Evolutionary conservation across 306 rosid species (phyloP).

Genomic region (Rosa chinensis): DNA sequence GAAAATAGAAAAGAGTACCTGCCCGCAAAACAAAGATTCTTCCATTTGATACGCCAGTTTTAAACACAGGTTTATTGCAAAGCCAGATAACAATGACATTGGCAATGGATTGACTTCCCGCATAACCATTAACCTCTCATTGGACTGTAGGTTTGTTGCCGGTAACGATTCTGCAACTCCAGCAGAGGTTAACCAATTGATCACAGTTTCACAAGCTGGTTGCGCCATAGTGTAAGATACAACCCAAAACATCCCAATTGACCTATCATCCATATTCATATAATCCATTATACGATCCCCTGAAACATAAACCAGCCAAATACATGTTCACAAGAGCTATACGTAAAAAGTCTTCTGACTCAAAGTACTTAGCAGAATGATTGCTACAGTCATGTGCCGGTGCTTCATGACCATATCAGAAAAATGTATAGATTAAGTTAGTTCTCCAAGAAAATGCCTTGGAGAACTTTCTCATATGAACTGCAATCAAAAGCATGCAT

Average conservation of each 20-base stretch:
- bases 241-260: slow-evolving; percentile 99
- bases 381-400: not conserved
- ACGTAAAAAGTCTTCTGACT: not conserved
- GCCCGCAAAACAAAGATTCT: slow-evolving; percentile 79
- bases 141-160: slow-evolving; percentile 64
- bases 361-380: slow-evolving; percentile 13
- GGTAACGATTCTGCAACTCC: slow-evolving; percentile 61
- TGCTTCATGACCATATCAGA: not conserved
- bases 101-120: slow-evolving; percentile 96
- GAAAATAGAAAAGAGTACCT: slow-evolving; percentile 39
- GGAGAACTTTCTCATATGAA: not conserved
- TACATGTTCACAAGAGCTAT: not conserved
- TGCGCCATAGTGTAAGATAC: slow-evolving; percentile 99
- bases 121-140: slow-evolving; percentile 70
- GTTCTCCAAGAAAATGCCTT: not conserved
- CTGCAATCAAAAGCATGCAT: not conserved
- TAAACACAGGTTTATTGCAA: slow-evolving; percentile 83
- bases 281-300: slow-evolving; percentile 95
- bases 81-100: slow-evolving; percentile 88
- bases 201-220: slow-evolving; percentile 92
- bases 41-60: slow-evolving; percentile 94
- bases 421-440: not conserved
- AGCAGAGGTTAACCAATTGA: slow-evolving; percentile 77
- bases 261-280: slow-evolving; percentile 97
- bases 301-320: slow-evolving; percentile 29